Evolutionary conservation across 805 yeast genomes (phyloP).

Genomic region (Zygosaccharomyces bailii): DNA sequence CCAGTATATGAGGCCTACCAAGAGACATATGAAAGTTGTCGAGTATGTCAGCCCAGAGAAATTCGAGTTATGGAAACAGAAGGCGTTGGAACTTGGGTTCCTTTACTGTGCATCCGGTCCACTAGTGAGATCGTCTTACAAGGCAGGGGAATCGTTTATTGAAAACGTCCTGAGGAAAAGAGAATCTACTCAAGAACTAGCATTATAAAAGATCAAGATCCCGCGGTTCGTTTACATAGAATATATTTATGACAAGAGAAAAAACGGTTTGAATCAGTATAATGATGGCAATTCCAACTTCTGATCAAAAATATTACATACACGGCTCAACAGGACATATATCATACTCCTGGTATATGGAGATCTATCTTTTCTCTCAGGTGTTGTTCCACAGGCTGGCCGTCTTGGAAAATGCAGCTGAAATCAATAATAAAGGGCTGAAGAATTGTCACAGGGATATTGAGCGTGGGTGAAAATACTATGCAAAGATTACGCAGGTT

Average conservation of each 20-base stretch:
- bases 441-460: conserved; percentile 59
- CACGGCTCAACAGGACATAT: not conserved
- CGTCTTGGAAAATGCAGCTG: conserved; percentile 55
- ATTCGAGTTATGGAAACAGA: conserved; percentile 88
- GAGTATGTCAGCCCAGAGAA: conserved; percentile 93
- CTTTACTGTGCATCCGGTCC: conserved; percentile 97
- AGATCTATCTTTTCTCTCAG: conserved; percentile 50
- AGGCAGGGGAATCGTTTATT: conserved; percentile 97
- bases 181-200: conserved; percentile 20
- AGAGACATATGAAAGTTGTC: conserved; percentile 96
- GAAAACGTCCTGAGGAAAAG: conserved; percentile 87
- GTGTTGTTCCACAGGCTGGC: conserved; percentile 39
- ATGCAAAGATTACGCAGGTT: conserved; percentile 72
- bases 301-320: not conserved
- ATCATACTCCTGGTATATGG: conserved; percentile 43
- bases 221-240: not conserved
- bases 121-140: conserved; percentile 90
- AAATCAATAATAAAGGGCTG: conserved; percentile 60
- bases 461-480: conserved; percentile 78
- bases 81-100: conserved; percentile 86
- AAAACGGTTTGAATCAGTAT: not conserved
- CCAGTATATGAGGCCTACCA: conserved; percentile 98
- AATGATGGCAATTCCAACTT: not conserved
- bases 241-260: not conserved
- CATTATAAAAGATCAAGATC: not conserved